phyloP scores from a whole-genome alignment of 1,284 basidiomycete species.

The Ustilago shanxiensis region DNA sequence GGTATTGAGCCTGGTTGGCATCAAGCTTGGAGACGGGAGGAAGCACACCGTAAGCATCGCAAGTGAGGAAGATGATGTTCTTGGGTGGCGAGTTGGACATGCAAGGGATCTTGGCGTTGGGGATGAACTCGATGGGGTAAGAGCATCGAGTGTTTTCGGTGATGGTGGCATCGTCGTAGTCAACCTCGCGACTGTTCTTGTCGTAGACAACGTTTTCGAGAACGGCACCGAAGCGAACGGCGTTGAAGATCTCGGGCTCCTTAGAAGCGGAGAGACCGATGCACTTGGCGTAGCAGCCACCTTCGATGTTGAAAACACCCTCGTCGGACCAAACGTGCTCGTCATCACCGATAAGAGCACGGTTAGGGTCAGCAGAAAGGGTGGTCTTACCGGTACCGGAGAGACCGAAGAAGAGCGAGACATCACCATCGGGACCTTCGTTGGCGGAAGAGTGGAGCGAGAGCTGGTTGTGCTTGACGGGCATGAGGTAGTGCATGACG shows the following conservation, averaged over 20 bases:
- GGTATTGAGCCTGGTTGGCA: slow-evolving; percentile 93
- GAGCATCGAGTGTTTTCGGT: slow-evolving; percentile 97
- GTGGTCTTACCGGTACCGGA: slow-evolving; percentile 96
- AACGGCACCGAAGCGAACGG: slow-evolving; percentile 94
- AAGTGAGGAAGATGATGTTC: slow-evolving; percentile 98
- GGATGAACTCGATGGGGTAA: slow-evolving; percentile 78
- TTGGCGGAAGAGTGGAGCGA: slow-evolving; percentile 99
- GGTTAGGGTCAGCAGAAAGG: slow-evolving; percentile 67
- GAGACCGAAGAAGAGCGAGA: slow-evolving; percentile 98
- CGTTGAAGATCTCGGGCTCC: slow-evolving; percentile 97
- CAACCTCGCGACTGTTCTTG: slow-evolving; percentile 84
- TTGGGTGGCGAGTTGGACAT: slow-evolving; percentile 71
- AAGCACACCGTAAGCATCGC: slow-evolving; percentile 97
- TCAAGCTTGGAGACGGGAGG: slow-evolving; percentile 94
- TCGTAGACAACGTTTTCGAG: slow-evolving; percentile 99
- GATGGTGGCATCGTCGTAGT: slow-evolving; percentile 96
- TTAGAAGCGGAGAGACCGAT: slow-evolving; percentile 95
- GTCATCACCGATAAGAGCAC: slow-evolving; percentile 68
- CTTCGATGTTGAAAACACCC: slow-evolving; percentile 99
- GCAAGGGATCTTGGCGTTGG: slow-evolving; percentile 82
- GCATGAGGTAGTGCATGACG: slow-evolving; percentile 99
- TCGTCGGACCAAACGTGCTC: slow-evolving; percentile 70
- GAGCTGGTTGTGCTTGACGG: slow-evolving; percentile 97
- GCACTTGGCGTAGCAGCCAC: slow-evolving; percentile 98
- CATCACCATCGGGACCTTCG: slow-evolving; percentile 89